A percentile compares a stretch with the other conserved stretches of the same genome.
Evolutionary conservation across 768 basidiomycete species (phyloP).

Genomic region (Gymnopilus junonius): DNA sequence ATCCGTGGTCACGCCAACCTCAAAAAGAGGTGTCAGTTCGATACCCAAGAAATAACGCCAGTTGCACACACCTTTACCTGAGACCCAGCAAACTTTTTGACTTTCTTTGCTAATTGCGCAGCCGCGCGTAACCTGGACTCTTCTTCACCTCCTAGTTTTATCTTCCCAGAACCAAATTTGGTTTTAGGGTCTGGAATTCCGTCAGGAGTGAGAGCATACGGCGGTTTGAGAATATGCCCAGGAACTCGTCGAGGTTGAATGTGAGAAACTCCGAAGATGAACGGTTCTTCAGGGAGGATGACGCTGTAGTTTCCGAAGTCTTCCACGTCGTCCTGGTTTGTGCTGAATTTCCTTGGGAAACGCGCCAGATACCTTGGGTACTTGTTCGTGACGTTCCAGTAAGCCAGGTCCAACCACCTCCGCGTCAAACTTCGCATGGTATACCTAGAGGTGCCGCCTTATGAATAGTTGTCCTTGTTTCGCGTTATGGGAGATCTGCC

Average conservation of each 20-base stretch:
- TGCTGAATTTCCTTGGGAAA: slow-evolving; percentile 2
- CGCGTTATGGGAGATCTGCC: background rate
- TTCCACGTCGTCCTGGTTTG: slow-evolving; percentile 22
- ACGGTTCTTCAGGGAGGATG: slow-evolving; percentile 70
- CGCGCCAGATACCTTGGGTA: background rate
- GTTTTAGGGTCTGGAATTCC: slow-evolving; percentile 14
- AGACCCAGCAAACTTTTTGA: slow-evolving; percentile 56
- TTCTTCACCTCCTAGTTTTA: slow-evolving; percentile 56
- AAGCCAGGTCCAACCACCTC: background rate
- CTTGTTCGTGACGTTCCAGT: background rate
- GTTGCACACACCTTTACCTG: slow-evolving; percentile 53
- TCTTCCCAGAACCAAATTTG: slow-evolving; percentile 26
- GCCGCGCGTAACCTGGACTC: slow-evolving; percentile 57
- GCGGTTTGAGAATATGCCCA: slow-evolving; percentile 53
- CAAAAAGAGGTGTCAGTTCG: background rate
- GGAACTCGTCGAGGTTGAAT: slow-evolving; percentile 65
- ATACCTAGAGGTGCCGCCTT: background rate
- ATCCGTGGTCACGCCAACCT: slow-evolving; percentile 79
- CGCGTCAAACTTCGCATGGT: background rate
- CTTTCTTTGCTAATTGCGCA: slow-evolving; percentile 57
- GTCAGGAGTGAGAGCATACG: slow-evolving; percentile 45
- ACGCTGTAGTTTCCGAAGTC: slow-evolving; percentile 60
- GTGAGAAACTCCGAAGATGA: slow-evolving; percentile 65
- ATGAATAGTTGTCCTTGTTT: background rate
- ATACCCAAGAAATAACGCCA: background rate